Evolutionary conservation across 1,284 basidiomycete genomes (phyloP), one percentile per base, ranked within the genome.

Genomic region (Bondarzewia mesenterica): DNA sequence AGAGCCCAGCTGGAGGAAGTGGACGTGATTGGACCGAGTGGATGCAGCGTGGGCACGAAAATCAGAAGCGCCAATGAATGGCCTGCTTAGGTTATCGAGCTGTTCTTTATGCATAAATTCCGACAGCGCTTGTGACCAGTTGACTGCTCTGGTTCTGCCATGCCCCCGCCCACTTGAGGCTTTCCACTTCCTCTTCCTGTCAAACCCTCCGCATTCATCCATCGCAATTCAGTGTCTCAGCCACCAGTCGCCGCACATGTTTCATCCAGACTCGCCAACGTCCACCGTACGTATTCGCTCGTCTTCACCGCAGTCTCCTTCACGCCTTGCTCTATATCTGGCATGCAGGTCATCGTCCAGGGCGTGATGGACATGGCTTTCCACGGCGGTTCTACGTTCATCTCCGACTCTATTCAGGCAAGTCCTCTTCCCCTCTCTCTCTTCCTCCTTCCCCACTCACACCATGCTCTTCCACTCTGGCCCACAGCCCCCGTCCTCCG

Each of bases 401-500:
- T 27, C 16, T n/a, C 29, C 14, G 16, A n/a, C 26, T 22, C 29
- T 32, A 23, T 36, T 25, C 37, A 47, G 46, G 46, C 39, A 47
- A 39, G 46, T 47, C 47, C 15, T n/a, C 20, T 35, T 22, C 27
- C 20, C 26, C 25, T 29, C 26, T 20, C 39, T 5, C 26, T 38
- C 14, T 18, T 39, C 4, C 14, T 21, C 6, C 16, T 25, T 41
- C 25, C 8, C 20, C 37, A 7, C 36, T 27, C 35, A 16, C 21
- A 15, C 20, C 26, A 29, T 25, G n/a, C 21, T n/a, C 10, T 39
- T 23, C 42, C 21, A 5, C 45, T 1, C 23, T 20, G 14, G n/a
- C 36, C 8, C 45, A 46, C 45, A 42, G 29, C 26, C 20, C 23
- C 37, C 20, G 32, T 29, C 42, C 4, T 60, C 64, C 56, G 68